These are phyloP conservation scores for Bolboschoenus planiculmis DNA, from an alignment of 176 grass and related monocot species.

Conservation along the genomic window DNA sequence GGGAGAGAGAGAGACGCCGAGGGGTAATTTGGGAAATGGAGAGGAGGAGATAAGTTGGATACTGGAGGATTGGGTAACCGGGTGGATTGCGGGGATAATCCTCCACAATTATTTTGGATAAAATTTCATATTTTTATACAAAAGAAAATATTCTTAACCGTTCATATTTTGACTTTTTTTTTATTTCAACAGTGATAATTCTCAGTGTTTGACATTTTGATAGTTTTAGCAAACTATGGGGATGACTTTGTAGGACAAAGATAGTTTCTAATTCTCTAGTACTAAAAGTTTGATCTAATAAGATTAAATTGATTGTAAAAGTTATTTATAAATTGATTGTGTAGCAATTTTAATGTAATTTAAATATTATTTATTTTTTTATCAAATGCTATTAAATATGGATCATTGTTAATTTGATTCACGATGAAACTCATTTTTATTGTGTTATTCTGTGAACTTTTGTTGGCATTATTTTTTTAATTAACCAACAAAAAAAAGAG, in stretches of 20 bases:
- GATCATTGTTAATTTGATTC: no score
- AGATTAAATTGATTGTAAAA: no score
- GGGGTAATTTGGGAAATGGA: slow-evolving; percentile 21
- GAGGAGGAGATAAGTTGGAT: background rate
- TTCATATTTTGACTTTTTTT: background rate
- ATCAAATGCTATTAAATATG: no score
- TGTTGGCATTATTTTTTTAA: no score
- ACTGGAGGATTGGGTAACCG: background rate
- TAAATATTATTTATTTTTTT: no score
- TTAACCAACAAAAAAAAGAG: no score
- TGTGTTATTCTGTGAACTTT: no score
- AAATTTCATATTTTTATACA: background rate
- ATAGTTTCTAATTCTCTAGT: no score
- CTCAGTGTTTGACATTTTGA: background rate
- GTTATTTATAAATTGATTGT: no score
- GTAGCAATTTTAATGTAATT: no score
- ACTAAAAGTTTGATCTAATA: no score
- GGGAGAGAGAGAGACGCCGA: background rate
- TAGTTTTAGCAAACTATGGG: background rate
- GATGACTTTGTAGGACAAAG: background rate
- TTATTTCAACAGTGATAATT: background rate
- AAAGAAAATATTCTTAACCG: background rate
- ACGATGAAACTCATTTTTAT: no score
- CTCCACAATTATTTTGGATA: slow-evolving; percentile 3
- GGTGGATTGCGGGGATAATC: background rate